Evolutionary conservation across 2,329 filamentous ascomycete genomes (phyloP), one percentile per base, ranked within the genome.

Genomic region (Fusarium chuoi): DNA sequence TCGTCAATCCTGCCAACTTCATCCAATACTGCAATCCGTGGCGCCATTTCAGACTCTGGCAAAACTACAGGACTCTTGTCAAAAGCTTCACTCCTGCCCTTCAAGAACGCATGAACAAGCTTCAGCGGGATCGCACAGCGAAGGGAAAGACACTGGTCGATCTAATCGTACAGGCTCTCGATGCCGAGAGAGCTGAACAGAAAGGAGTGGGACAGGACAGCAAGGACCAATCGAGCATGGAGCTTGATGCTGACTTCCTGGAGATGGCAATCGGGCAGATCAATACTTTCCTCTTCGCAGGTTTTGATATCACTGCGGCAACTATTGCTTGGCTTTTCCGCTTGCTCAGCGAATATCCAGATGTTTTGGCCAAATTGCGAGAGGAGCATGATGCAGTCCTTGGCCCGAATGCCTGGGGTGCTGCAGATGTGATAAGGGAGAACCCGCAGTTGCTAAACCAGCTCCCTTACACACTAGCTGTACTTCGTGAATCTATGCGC

Each of bases 401-500:
- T 7, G 81, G 82, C 0, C 55, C 71, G 4, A 77, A 82, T 46
- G 73, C 76, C 15, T 71, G 71, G 41, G 59, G 74, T 6, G 79
- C 76, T 7, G 70, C 66, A 7, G 67, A 69, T 13, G 46, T 61
- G 6, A 51, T 80, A 35, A 58, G 61, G 8, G 36, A 55, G 12
- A 68, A 73, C 15, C 76, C 77, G 1, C 68, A 74, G 54, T 65
- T 83, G 4, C 55, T 83, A 14, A 81, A 81, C 71, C 73, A 78
- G 28, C 75, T 84, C 2, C 76, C 80, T 6, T 84, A 83, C 65
- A 84, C 83, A 0, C 57, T 79, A 3, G 83, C 79, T 15, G 80
- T 82, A 2, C 78, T 84, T 48, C 82, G 83, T 26, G 83, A 85
- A 70, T 79, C 80, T 6, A 65, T 83, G 49, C 78, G 82, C 1